phyloP scores from a whole-genome alignment of 2,329 filamentous ascomycete genomes.

The Fusarium irregulare region DNA sequence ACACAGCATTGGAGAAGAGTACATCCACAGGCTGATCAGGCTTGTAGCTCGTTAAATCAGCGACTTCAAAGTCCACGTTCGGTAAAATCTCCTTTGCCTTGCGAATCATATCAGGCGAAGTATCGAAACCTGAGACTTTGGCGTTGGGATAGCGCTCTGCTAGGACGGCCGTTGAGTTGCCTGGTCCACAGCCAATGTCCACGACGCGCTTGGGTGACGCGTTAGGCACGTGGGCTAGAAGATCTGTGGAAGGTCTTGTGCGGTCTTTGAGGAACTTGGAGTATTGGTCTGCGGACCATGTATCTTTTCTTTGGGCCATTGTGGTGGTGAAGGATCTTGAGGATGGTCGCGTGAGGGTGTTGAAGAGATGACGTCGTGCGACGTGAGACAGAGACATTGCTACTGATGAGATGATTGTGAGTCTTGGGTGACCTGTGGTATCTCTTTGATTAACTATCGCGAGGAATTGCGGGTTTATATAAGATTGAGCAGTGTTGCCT shows the following conservation, averaged over 20 bases:
- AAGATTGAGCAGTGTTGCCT: neutral
- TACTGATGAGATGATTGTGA: neutral
- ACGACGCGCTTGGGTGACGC: conserved; percentile 57
- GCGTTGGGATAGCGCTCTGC: conserved; percentile 60
- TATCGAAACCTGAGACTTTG: conserved; percentile 63
- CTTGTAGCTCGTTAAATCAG: conserved; percentile 58
- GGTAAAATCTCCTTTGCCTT: conserved; percentile 58
- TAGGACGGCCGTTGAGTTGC: conserved; percentile 66
- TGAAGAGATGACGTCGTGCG: conserved; percentile 21
- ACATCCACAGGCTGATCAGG: conserved; percentile 54
- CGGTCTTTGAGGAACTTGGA: conserved; percentile 65
- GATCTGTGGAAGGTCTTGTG: conserved; percentile 64
- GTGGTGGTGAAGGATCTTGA: conserved; percentile 8
- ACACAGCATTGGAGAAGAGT: conserved; percentile 67
- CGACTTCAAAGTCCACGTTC: conserved; percentile 56
- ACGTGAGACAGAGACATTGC: conserved; percentile 14
- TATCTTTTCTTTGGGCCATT: conserved; percentile 36
- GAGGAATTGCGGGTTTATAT: neutral
- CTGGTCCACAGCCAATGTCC: conserved; percentile 71
- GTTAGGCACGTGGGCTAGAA: conserved; percentile 60
- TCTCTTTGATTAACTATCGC: no score
- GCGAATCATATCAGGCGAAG: conserved; percentile 65
- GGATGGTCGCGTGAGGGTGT: neutral
- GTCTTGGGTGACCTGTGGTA: no score
- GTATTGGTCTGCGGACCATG: conserved; percentile 67